Percentiles rank a stretch among this genome's conserved stretches.
These are phyloP conservation scores for Ogataea kodamae DNA, from an alignment of 805 yeast genomes.

Conservation along the genomic window DNA sequence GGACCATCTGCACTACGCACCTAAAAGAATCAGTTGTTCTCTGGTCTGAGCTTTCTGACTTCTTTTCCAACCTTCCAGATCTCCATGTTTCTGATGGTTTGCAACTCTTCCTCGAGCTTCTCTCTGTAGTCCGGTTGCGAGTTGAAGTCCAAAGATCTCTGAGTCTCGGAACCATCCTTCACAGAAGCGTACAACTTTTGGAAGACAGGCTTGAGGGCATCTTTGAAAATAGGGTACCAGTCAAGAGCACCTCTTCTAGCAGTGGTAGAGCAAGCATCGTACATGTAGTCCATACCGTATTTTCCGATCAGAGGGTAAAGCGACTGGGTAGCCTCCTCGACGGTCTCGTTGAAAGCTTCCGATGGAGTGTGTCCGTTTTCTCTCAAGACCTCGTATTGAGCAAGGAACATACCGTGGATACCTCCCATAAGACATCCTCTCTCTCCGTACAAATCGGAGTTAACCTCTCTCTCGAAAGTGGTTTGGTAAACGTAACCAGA, in stretches of 20 bases:
- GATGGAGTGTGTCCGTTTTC: conserved; percentile 99
- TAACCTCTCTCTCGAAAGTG: conserved; percentile 98
- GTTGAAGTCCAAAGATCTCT: conserved; percentile 98
- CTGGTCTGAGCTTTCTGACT: conserved; percentile 99
- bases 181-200: conserved; percentile 93
- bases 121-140: conserved; percentile 97
- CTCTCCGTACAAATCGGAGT: conserved; percentile 99
- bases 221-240: conserved; percentile 99
- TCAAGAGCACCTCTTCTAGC: conserved; percentile 99
- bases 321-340: conserved; percentile 99
- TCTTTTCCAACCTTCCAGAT: conserved; percentile 99
- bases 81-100: conserved; percentile 93
- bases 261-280: conserved; percentile 99
- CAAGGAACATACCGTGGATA: conserved; percentile 99
- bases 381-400: conserved; percentile 99
- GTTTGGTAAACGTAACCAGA: conserved; percentile 99
- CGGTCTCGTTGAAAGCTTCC: conserved; percentile 99
- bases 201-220: conserved; percentile 98
- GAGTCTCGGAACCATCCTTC: conserved; percentile 94
- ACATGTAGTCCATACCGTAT: conserved; percentile 99
- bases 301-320: conserved; percentile 98
- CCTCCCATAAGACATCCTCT: conserved; percentile 99
- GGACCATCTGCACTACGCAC: conserved; percentile 16
- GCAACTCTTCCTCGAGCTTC: conserved; percentile 89
- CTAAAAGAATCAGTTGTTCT: conserved; percentile 67